Conservation (phyloP, 768 basidiomycete genomes). For the Hypsizygus marmoreus region DNA sequence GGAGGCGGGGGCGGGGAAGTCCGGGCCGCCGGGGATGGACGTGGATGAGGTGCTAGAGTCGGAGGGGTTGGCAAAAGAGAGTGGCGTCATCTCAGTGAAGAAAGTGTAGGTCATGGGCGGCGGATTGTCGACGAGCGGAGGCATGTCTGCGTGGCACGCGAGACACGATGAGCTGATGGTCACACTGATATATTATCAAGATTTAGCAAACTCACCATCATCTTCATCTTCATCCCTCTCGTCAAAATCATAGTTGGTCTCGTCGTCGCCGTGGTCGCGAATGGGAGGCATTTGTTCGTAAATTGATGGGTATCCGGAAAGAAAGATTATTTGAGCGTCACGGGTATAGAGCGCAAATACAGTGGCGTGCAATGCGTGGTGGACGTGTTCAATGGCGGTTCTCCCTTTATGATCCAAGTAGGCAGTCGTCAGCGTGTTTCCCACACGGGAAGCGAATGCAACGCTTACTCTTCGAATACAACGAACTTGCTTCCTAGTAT, state of each 20-base stretch:
- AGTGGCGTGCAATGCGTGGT: slow-evolving; percentile 28
- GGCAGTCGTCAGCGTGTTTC: slow-evolving; percentile 26
- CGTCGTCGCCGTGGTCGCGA: slow-evolving; percentile 25
- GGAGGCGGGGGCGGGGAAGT: slow-evolving; percentile 15
- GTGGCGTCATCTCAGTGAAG: slow-evolving; percentile 58
- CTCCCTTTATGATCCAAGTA: slow-evolving; percentile 38
- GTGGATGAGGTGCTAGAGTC: slow-evolving; percentile 19
- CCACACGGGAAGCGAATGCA: slow-evolving; percentile 29
- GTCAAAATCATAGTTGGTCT: slow-evolving; percentile 27
- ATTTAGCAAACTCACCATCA: slow-evolving; percentile 22
- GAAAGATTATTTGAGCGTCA: slow-evolving; percentile 19
- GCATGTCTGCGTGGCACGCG: slow-evolving; percentile 51
- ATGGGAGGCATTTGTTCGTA: slow-evolving; percentile 33
- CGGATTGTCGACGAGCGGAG: slow-evolving; percentile 55
- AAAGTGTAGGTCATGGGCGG: slow-evolving; percentile 64
- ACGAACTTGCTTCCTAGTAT: too few species aligned
- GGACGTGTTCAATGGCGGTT: slow-evolving; percentile 25
- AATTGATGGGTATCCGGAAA: slow-evolving; percentile 21
- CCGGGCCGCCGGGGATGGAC: slow-evolving; percentile 12
- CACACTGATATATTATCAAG: slow-evolving; percentile 19
- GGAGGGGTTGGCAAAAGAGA: slow-evolving; percentile 39
- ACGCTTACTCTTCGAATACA: slow-evolving; percentile 28
- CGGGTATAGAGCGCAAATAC: slow-evolving; percentile 22
- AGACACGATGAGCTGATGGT: too few species aligned
- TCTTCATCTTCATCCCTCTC: too few species aligned